A percentile compares a stretch with the other conserved stretches of the same genome.
These are phyloP conservation scores for Chlorella sorokiniana DNA, from an alignment of 139 green algal species.

Conservation along the genomic window DNA sequence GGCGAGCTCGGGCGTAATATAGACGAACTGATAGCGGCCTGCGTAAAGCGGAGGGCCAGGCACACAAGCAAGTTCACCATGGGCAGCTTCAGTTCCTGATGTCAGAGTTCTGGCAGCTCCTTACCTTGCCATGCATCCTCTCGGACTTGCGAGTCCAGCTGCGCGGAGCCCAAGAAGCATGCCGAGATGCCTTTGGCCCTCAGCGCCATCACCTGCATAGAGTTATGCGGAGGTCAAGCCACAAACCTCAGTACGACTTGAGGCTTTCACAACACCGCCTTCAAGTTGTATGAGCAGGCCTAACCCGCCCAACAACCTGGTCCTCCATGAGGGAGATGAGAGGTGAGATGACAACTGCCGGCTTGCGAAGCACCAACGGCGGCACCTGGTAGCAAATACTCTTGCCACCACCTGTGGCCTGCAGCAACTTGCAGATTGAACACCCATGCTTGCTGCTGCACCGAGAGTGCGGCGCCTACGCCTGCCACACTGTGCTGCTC, in stretches of 20 bases:
- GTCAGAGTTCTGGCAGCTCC: no score
- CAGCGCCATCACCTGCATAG: constrained; percentile 44
- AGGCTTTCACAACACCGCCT: not conserved
- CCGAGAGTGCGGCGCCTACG: not conserved
- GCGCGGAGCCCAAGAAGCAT: constrained; percentile 67
- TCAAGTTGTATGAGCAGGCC: not conserved
- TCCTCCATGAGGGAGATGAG: constrained; percentile 60
- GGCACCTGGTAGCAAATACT: constrained; percentile 60
- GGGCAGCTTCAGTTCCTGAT: no score
- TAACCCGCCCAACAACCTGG: constrained; percentile 33
- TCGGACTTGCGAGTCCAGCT: constrained; percentile 51
- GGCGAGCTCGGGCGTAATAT: constrained; percentile 75
- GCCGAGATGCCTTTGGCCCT: constrained; percentile 50
- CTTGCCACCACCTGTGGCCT: constrained; percentile 53
- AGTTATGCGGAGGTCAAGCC: no score
- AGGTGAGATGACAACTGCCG: constrained; percentile 49
- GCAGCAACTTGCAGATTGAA: not conserved
- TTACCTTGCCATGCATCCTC: constrained; percentile 48
- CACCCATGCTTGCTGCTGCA: not conserved
- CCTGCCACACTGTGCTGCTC: not conserved
- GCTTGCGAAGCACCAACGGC: constrained; percentile 43
- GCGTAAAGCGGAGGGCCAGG: not conserved
- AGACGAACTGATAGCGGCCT: constrained; percentile 64
- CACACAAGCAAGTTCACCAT: no score
- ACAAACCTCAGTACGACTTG: not conserved